Percentiles rank a stretch among this genome's conserved stretches.
Conservation (phyloP, 345 rosid species). For the Salix arbutifolia region DNA sequence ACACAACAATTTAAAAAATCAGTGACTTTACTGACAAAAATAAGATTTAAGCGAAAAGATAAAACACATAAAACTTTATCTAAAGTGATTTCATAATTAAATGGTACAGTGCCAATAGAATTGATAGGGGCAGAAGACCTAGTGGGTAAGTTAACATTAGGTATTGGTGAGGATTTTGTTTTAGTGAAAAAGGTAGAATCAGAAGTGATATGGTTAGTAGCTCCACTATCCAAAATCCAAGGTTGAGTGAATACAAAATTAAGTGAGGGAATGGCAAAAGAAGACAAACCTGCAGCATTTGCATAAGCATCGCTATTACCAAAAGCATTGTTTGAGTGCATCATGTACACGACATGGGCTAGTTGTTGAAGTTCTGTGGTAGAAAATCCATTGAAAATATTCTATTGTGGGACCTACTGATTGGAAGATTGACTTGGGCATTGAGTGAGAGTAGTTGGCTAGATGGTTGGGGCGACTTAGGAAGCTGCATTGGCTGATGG, state of each 20-base stretch:
- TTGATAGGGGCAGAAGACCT: neutral
- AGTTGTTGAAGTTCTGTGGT: neutral
- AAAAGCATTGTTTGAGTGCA: neutral
- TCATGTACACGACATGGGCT: neutral
- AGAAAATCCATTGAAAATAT: neutral
- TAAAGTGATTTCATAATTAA: neutral
- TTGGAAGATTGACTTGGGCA: no score
- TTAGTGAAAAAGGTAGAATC: neutral
- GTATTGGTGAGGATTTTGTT: neutral
- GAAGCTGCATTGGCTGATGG: neutral
- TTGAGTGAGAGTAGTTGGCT: no score
- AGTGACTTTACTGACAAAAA: neutral
- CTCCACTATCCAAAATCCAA: conserved; percentile 5
- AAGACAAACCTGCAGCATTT: neutral
- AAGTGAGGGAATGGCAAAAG: neutral
- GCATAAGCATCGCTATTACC: neutral
- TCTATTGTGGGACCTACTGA: neutral
- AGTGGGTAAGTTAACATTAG: neutral
- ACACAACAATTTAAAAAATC: neutral
- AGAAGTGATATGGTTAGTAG: conserved; percentile 5
- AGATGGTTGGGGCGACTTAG: neutral
- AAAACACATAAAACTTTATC: no score
- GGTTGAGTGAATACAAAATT: neutral
- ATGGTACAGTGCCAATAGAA: neutral
- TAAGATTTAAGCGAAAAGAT: no score